phyloP scores from a whole-genome alignment of 257 asterid species.

The Fraxinus anomala region DNA sequence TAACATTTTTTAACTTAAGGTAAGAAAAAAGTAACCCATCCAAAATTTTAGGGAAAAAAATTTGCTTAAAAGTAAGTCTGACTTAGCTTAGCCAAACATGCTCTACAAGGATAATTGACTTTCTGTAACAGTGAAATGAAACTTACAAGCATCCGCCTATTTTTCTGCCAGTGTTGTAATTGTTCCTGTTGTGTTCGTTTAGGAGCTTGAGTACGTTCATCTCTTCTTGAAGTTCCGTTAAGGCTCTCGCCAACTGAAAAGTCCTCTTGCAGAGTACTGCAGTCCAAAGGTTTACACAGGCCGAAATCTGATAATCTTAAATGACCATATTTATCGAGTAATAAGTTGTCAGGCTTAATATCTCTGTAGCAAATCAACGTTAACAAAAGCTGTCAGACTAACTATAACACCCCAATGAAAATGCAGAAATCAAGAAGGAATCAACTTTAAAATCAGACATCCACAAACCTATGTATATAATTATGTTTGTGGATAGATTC shows the following conservation, averaged over 20 bases:
- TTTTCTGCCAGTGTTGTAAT: slow-evolving; percentile 38
- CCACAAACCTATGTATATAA: slow-evolving; percentile 48
- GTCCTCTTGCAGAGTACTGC: slow-evolving; percentile 48
- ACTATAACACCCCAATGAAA: neutral
- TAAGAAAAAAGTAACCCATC: neutral
- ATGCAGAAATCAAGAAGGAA: neutral
- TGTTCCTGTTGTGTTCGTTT: slow-evolving; percentile 41
- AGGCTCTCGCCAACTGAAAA: slow-evolving; percentile 39
- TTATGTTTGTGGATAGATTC: slow-evolving; percentile 59
- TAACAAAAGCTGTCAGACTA: slow-evolving; percentile 14
- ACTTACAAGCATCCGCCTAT: slow-evolving; percentile 41
- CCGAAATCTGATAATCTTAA: slow-evolving; percentile 56
- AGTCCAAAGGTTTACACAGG: slow-evolving; percentile 57
- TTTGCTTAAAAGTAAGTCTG: neutral
- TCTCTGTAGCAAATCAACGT: slow-evolving; percentile 39
- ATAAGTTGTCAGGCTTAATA: slow-evolving; percentile 56
- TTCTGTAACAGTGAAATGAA: neutral
- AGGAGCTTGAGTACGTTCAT: slow-evolving; percentile 26
- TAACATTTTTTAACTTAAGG: too few species aligned
- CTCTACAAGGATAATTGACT: neutral
- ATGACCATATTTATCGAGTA: slow-evolving; percentile 57
- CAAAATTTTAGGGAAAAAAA: neutral
- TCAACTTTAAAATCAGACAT: slow-evolving; percentile 1
- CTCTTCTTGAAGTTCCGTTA: slow-evolving; percentile 25
- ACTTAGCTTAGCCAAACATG: neutral